Evolutionary conservation across 441 rosid species (phyloP).

Genomic region (Jatropha podagrica): DNA sequence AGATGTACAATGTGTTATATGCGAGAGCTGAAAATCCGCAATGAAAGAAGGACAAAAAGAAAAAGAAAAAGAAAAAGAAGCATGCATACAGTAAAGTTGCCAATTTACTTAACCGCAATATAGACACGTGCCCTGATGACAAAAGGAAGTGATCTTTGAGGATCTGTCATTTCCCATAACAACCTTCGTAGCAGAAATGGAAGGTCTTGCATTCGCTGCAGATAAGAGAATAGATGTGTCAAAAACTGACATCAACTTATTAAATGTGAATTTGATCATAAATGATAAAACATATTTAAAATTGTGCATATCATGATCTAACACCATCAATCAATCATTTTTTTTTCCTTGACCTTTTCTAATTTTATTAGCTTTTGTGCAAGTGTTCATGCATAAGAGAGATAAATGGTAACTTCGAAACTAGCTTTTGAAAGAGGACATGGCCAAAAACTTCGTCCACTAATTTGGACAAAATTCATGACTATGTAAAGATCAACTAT

Average conservation of each 20-base stretch:
- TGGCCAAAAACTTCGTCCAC: neutral
- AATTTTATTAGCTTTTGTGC: neutral
- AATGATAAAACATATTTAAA: neutral
- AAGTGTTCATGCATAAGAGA: neutral
- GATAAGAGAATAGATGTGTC: constrained; percentile 7
- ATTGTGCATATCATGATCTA: neutral
- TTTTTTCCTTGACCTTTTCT: neutral
- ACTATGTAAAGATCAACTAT: neutral
- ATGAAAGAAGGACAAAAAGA: neutral
- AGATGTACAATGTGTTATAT: neutral
- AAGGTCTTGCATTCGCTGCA: constrained; percentile 87
- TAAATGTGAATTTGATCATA: neutral
- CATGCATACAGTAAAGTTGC: neutral
- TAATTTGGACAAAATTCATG: neutral
- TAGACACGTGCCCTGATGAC: constrained; percentile 78
- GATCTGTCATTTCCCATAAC: constrained; percentile 74
- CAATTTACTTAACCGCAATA: constrained; percentile 65
- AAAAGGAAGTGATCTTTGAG: constrained; percentile 84
- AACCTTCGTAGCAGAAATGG: constrained; percentile 79
- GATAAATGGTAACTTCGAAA: neutral
- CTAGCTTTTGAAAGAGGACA: neutral
- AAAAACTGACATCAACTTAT: neutral
- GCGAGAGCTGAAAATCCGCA: neutral
- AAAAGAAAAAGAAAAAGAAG: neutral
- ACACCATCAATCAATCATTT: neutral